A percentile compares a stretch with the other conserved stretches of the same genome.
These are phyloP conservation scores for Penicillium sp. DNA, from an alignment of 2,329 filamentous ascomycete species.

Conservation along the genomic window DNA sequence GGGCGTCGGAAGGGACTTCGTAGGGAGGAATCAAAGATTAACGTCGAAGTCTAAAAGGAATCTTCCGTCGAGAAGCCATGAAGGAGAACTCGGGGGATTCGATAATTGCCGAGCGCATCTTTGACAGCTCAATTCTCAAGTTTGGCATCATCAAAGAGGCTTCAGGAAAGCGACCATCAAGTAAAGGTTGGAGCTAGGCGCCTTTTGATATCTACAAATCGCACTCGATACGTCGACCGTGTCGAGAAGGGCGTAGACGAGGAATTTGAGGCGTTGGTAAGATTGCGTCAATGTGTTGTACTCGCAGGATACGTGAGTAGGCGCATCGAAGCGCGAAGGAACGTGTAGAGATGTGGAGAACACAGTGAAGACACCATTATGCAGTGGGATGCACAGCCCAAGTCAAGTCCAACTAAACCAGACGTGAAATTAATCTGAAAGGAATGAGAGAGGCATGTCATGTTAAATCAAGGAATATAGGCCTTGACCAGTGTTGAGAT, in stretches of 20 bases:
- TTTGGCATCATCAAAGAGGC: neutral
- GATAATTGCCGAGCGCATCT: rapidly evolving
- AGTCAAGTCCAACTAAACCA: neutral
- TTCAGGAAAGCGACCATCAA: neutral
- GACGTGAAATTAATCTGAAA: conserved; percentile 7
- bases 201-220: neutral
- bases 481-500: neutral
- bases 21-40: too few species aligned
- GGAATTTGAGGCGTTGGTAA: too few species aligned
- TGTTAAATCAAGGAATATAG: conserved; percentile 17
- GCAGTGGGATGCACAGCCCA: neutral
- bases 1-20: too few species aligned
- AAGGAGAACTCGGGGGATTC: neutral
- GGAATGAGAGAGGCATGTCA: conserved; percentile 12
- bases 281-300: too few species aligned
- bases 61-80: neutral
- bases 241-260: too few species aligned
- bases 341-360: neutral
- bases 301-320: too few species aligned
- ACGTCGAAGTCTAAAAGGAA: neutral
- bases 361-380: conserved; percentile 8
- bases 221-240: too few species aligned
- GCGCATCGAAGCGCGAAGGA: neutral
- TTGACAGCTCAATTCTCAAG: neutral
- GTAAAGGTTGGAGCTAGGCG: neutral